phyloP scores from a whole-genome alignment of 345 rosid species.

The Pugionium dolabratum region DNA sequence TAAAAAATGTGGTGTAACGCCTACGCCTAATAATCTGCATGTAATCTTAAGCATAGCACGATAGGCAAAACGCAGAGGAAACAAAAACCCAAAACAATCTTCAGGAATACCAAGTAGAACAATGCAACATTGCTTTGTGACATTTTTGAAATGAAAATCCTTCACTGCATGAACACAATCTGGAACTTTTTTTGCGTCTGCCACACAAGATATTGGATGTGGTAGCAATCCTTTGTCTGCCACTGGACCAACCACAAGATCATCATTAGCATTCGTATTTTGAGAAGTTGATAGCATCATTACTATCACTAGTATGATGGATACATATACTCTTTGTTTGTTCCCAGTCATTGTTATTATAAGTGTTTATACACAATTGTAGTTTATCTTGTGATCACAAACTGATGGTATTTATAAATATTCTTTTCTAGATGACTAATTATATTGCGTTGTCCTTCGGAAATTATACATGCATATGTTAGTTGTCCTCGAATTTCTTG shows the following conservation, averaged over 20 bases:
- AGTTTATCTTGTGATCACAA: not conserved
- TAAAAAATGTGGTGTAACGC: not conserved
- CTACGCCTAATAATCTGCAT: conserved; percentile 13
- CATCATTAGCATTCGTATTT: not conserved
- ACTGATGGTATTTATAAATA: not conserved
- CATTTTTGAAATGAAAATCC: not conserved
- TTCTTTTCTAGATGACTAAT: not conserved
- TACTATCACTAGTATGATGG: not conserved
- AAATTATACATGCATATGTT: not conserved
- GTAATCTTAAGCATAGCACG: not conserved
- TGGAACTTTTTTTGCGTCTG: not conserved
- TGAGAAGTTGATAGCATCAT: conserved; percentile 6
- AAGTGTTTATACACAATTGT: not conserved
- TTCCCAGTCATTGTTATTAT: conserved; percentile 1
- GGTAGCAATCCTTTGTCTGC: not conserved
- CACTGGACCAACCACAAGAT: not conserved
- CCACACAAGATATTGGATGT: not conserved
- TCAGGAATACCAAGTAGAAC: not conserved
- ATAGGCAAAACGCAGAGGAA: not conserved
- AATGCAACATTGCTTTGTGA: conserved; percentile 11
- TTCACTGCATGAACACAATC: conserved; percentile 5
- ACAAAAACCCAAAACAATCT: conserved; percentile 19
- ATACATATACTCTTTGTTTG: not conserved
- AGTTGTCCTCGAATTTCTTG: not conserved
- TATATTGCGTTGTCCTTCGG: too few relatives aligned